phyloP scores from a whole-genome alignment of 192 early-diverging fungal genomes.

The Umbelopsis sp. region DNA sequence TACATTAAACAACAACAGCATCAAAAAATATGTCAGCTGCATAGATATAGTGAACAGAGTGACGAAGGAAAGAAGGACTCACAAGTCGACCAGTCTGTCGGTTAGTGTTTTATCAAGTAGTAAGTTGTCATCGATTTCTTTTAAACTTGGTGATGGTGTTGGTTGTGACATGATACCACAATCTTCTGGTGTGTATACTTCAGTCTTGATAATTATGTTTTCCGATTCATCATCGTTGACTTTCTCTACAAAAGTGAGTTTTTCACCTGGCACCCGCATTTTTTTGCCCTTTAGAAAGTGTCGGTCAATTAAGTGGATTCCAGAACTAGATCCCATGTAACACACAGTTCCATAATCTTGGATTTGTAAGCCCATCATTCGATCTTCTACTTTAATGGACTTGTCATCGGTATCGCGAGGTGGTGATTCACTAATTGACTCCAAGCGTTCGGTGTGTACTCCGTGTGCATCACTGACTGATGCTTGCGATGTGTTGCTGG shows the following conservation, averaged over 20 bases:
- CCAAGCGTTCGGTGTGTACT: neutral
- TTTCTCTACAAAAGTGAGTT: conserved; percentile 46
- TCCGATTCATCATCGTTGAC: conserved; percentile 37
- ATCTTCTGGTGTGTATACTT: neutral
- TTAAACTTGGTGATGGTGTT: neutral
- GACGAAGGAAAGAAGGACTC: neutral
- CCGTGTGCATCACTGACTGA: neutral
- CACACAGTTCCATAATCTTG: conserved; percentile 63
- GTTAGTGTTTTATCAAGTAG: neutral
- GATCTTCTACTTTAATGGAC: neutral
- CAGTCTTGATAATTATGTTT: conserved; percentile 30
- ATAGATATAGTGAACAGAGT: neutral
- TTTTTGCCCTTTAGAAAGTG: conserved; percentile 37
- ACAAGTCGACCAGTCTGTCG: conserved; percentile 26
- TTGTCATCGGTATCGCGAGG: neutral
- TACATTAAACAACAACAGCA: neutral
- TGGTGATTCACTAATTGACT: neutral
- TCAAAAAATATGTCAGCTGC: neutral
- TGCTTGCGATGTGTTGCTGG: neutral
- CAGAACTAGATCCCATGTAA: conserved; percentile 77
- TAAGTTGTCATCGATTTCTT: neutral
- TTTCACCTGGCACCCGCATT: conserved; percentile 31
- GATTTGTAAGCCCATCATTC: conserved; percentile 28
- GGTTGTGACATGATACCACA: neutral
- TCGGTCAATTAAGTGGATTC: conserved; percentile 64